Base-by-base conservation (phyloP, 441 rosid genomes). In the Adansonia gregorii region DNA sequence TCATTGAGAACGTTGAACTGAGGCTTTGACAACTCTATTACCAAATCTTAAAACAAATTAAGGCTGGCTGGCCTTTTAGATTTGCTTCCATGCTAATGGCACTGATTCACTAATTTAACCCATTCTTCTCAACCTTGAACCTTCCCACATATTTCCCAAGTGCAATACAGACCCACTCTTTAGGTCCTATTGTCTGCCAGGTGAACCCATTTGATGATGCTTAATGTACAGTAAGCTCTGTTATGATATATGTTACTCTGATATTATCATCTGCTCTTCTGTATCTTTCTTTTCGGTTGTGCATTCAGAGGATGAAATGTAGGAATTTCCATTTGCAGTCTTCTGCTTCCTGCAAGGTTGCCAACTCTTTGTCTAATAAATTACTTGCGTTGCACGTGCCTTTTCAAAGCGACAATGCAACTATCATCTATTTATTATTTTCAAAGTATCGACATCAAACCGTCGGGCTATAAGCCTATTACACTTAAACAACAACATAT, bases 221-320 rank as follows among this genome's bases (percentile, higher is more conserved):
- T 56, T 76, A 65, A 77, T 86, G 87, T 87, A 87, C 80, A 85
- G 84, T 59, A 63, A 60, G 61, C 60, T 60, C 70, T 80, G 72
- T 54, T 71, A 70, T 67, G 35, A 59, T 78, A 6, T 17, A 43
- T 77, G 19, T 35, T 64, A 64, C 46, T 64, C 9, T 80, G 48
- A 20, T 70, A 77, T 55, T 76, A 72, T 74, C 73, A 22, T 76
- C 20, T 46, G 48, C 77, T 72, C 27, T 69, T 31, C 39, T 31
- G 63, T 60, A 60, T 68, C 60, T 45, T 45, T 48, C 5, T 66
- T 73, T 19, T 31, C n/a, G 67, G 73, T 17, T 2, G 27, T 56
- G 49, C 45, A 80, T 54, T 67, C 8, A 20, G 46, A 58, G 61
- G 51, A 75, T 73, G 3, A 60, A 52, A 6, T 14, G 20, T 31